A percentile compares a stretch with the other conserved stretches of the same genome.
These are phyloP conservation scores for Hura crepitans DNA, from an alignment of 441 rosid genomes.

Conservation along the genomic window DNA sequence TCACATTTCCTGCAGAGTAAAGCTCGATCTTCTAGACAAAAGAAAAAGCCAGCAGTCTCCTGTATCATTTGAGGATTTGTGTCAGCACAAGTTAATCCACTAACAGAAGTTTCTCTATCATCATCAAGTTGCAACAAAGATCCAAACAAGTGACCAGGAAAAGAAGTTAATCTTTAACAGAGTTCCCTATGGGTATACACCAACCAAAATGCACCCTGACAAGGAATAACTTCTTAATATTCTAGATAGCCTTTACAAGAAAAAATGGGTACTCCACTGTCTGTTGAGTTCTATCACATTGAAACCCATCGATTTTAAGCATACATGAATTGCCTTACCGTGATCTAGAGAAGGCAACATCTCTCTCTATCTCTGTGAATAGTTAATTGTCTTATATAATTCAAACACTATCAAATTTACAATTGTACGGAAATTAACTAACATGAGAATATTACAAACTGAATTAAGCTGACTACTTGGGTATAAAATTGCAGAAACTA, in stretches of 20 bases:
- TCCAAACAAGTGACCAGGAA: neutral
- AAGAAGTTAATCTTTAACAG: neutral
- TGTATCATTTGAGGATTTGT: slow-evolving; percentile 24
- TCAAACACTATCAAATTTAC: no score
- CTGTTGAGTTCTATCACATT: no score
- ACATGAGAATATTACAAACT: neutral
- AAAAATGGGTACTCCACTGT: no score
- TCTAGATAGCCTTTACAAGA: neutral
- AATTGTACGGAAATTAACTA: neutral
- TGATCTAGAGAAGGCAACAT: neutral
- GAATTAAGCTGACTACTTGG: no score
- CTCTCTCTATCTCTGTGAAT: neutral
- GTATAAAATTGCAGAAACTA: neutral
- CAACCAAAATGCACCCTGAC: no score
- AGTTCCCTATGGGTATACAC: neutral
- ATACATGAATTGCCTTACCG: neutral
- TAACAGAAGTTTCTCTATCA: neutral
- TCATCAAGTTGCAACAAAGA: neutral
- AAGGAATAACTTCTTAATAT: neutral
- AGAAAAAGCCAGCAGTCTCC: slow-evolving; percentile 90
- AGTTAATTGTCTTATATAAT: no score
- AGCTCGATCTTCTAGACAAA: slow-evolving; percentile 90
- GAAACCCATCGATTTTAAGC: neutral
- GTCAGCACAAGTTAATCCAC: neutral
- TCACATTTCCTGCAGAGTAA: slow-evolving; percentile 93